Conservation (phyloP, 495 filamentous ascomycete species). For the Aspergillus nanangensis region DNA sequence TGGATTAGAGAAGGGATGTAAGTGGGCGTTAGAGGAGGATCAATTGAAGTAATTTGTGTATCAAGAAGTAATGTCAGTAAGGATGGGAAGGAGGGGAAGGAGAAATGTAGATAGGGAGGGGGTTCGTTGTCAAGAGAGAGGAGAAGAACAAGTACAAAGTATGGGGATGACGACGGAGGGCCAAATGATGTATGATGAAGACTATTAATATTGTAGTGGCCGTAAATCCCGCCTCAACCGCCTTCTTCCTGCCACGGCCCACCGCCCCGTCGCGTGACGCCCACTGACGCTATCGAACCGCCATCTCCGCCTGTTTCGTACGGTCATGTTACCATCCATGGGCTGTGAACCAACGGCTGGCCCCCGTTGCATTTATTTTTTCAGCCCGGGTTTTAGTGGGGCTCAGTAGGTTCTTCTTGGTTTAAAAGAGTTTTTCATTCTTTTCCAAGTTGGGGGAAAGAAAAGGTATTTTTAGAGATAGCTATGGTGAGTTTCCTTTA, state of each 20-base stretch:
- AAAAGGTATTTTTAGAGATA: too few species aligned
- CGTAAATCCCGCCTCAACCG: conserved; percentile 19
- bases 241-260: conserved; percentile 39
- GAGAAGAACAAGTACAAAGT: conserved; percentile 15
- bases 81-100: neutral
- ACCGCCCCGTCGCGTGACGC: conserved; percentile 38
- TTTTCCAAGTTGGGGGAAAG: neutral
- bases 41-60: too few species aligned
- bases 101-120: conserved; percentile 8
- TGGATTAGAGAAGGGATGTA: too few species aligned
- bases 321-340: conserved; percentile 17
- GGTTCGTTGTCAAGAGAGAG: conserved; percentile 1
- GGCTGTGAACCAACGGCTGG: conserved; percentile 19
- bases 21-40: too few species aligned
- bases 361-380: conserved; percentile 7
- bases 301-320: conserved; percentile 6
- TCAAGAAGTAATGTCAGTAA: too few species aligned
- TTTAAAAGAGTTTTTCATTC: neutral
- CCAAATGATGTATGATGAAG: conserved; percentile 38
- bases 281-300: conserved; percentile 30
- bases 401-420: neutral
- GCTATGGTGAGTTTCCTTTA: too few species aligned
- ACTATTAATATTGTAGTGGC: conserved; percentile 10
- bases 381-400: neutral
- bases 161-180: conserved; percentile 17